Evolutionary conservation across 441 rosid genomes (phyloP), one percentile per base, ranked within the genome.

Genomic region (Daphne laureola): DNA sequence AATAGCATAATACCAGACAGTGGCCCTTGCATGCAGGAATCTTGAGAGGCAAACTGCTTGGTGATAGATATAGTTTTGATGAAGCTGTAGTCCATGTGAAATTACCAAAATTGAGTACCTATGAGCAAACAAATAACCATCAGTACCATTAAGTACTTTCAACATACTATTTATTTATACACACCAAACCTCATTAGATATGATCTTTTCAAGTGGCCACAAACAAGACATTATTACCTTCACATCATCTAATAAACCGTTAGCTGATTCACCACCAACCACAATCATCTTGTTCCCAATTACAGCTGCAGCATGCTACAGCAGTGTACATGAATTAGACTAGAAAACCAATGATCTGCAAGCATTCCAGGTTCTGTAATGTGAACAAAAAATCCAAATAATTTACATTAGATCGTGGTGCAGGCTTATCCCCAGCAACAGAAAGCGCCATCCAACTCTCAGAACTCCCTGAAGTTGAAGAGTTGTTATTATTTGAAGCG

Each of bases 1-100:
- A 16, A 55, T 23, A 53, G 17, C 67, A 57, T 15, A 49, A 43
- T 84, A 93, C 99, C 96, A 93, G 75, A 74, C 90, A 62, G 58
- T 90, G 99, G 74, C 99, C 99, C 72, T 71, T 90, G 96, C 99
- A 90, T 38, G 97, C 79, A 70, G 96, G 99, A 55, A 90, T 93
- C 76, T 87, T 90, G 35, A 93, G 66, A 15, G 99, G 96, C 58
- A 93, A 76, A 73, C 84, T 90, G 79, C 88, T 90, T 40, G 96
- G 97, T 27, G 99, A 90, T 75, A 87, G 68, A 78, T 80, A 93
- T 60, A 82, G 93, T 70, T 93, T 93, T 3, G 99, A 90, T 64
- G 97, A 82, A 45, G 81, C 87, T 4, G 74, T 61, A 38, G 84
- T 78, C 99, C 99, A 93, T 12, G 81, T 76, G 76, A 78, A 82